Evolutionary conservation across 257 asterid genomes (phyloP).

Genomic region (Craterostigma plantagineum): DNA sequence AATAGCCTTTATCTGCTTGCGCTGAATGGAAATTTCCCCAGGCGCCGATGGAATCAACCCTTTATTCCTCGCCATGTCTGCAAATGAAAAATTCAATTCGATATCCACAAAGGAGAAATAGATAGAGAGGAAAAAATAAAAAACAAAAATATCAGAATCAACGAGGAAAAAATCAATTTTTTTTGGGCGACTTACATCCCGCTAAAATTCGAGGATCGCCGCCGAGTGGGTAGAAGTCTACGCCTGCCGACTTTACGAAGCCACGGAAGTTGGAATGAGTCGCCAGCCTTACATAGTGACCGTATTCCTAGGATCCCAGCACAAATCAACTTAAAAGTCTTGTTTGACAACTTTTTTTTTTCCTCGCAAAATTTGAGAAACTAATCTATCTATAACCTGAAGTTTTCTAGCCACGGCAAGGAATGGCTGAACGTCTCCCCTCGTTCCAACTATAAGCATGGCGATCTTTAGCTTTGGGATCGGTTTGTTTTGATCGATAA

Average conservation of each 20-base stretch:
- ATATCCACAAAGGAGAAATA: too few species aligned
- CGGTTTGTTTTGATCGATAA: conserved; percentile 32
- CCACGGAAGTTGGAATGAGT: conserved; percentile 77
- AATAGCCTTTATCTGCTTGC: conserved; percentile 82
- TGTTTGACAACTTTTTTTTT: too few species aligned
- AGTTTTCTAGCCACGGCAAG: conserved; percentile 84
- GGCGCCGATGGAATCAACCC: conserved; percentile 91
- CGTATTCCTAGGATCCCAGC: conserved; percentile 38
- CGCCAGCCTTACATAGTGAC: conserved; percentile 86
- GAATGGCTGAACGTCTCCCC: conserved; percentile 99
- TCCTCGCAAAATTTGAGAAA: too few species aligned
- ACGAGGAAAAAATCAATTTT: background rate
- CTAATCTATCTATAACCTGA: conserved; percentile 33
- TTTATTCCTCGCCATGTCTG: conserved; percentile 96
- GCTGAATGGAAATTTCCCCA: conserved; percentile 63
- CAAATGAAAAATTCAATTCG: too few species aligned
- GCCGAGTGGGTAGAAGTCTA: conserved; percentile 83
- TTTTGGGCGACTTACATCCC: conserved; percentile 99
- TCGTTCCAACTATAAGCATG: conserved; percentile 93
- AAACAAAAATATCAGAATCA: too few species aligned
- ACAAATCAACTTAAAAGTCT: too few species aligned
- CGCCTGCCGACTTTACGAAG: conserved; percentile 81
- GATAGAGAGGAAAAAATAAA: too few species aligned
- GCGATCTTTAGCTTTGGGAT: conserved; percentile 73
- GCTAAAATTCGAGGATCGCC: conserved; percentile 98